Evolutionary conservation across 2,329 filamentous ascomycete species (phyloP), one percentile per base, ranked within the genome.

Genomic region (Waltergamsia citrina): DNA sequence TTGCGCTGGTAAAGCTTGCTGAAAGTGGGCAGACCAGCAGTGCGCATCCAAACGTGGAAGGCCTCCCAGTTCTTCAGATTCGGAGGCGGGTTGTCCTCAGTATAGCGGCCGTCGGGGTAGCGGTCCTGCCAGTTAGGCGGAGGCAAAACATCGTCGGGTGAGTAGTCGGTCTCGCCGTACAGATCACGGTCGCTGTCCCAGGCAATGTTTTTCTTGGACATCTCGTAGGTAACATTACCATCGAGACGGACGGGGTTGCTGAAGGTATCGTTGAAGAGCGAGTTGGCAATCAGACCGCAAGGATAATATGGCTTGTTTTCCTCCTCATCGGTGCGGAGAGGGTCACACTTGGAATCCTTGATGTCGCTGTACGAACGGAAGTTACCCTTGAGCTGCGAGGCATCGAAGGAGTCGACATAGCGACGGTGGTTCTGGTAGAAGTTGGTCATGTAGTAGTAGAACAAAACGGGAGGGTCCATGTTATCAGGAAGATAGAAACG

Each of bases 1-100:
- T 95, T 95, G 39, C 87, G 74, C 56, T 81, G 74, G 29, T 86
- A 85, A 30, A 98, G 67, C 64, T 98, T 98, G 71, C 85, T 94
- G 56, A 98, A 98, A 5, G 81, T 82, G 1, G 92, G 92, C 48
- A 96, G 63, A 38, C 90, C 92, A 17, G 92, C 92, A 2, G 93
- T 94, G 47, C 92, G 79, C 92, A 98, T 98, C 92, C 92, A 98
- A 16, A 96, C 88, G 61, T 95, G 88, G 57, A 98, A 94, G 28
- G 78, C 77, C 56, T 94, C 83, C 61, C 86, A 80, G 1, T 76
- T 62, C 41, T 80, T 70, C 14, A 96, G 57, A 46, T 92, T 61
- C 0, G 87, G 86, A 16, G 85, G 78, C 3, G 72, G 74, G 33
- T 71, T 69, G 1, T 72, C 60, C 0, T 65, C 55, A 4, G 72